phyloP scores from a whole-genome alignment of 305 asterid species.

The Nicotiana rustica region DNA sequence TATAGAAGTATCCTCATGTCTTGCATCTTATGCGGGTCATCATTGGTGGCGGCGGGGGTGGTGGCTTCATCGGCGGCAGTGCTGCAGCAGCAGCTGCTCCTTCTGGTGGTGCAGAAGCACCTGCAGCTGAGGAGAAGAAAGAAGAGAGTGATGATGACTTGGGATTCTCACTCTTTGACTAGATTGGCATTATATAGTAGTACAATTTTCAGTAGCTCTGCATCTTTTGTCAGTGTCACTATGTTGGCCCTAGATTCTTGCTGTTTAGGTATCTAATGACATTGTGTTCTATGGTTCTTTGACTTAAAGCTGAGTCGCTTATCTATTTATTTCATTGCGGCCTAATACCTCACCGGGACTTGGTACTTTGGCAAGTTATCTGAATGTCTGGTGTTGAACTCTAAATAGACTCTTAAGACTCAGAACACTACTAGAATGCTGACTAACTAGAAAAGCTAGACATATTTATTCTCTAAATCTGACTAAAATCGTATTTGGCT shows the following conservation, averaged over 20 bases:
- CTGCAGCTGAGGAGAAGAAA: slow-evolving; percentile 62
- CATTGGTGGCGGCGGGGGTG: slow-evolving; percentile 70
- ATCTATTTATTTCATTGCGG: too few species aligned
- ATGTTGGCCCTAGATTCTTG: slow-evolving; percentile 32
- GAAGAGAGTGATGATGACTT: slow-evolving; percentile 75
- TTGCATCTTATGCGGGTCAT: slow-evolving; percentile 58
- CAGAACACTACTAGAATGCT: too few species aligned
- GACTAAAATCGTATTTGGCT: too few species aligned
- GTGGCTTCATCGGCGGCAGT: slow-evolving; percentile 56
- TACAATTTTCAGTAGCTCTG: background rate
- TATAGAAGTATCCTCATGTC: background rate
- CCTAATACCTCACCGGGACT: too few species aligned
- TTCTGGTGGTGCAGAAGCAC: slow-evolving; percentile 56
- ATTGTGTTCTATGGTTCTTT: background rate
- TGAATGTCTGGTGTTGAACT: too few species aligned
- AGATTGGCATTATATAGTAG: slow-evolving; percentile 24
- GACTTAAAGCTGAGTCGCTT: too few species aligned
- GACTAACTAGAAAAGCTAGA: too few species aligned
- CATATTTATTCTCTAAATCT: too few species aligned
- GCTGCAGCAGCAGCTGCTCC: slow-evolving; percentile 61
- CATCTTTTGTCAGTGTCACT: slow-evolving; percentile 18
- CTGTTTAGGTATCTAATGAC: background rate
- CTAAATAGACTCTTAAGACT: too few species aligned
- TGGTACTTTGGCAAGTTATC: too few species aligned
- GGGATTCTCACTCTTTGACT: slow-evolving; percentile 75